Conservation (phyloP, 768 basidiomycete species). For the Naganishia onofrii region DNA sequence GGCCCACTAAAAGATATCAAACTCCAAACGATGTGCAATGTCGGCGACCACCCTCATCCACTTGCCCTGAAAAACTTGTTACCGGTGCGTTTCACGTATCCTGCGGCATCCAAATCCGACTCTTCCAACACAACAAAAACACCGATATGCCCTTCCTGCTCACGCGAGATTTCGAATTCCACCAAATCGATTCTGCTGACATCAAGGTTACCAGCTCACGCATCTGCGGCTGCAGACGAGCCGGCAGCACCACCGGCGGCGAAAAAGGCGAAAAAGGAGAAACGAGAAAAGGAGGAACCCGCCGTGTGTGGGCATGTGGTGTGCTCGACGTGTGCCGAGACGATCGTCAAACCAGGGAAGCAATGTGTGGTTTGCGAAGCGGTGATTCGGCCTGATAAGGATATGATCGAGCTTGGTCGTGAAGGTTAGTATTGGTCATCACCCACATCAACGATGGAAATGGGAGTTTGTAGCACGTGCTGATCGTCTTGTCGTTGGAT, state of each 20-base stretch:
- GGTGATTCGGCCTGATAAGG: constrained; percentile 60
- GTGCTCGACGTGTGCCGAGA: constrained; percentile 86
- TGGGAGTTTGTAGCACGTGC: background rate
- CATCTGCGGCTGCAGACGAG: constrained; percentile 1
- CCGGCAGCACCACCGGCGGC: constrained; percentile 12
- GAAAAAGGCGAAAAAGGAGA: constrained; percentile 44
- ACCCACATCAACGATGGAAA: background rate
- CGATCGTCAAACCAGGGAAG: constrained; percentile 70
- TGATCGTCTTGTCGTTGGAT: constrained; percentile 6
- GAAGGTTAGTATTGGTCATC: constrained; percentile 68
- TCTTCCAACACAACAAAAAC: constrained; percentile 33
- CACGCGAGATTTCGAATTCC: constrained; percentile 76
- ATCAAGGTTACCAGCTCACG: constrained; percentile 35
- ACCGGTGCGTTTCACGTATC: constrained; percentile 72
- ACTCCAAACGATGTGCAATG: constrained; percentile 82
- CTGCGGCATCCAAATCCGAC: constrained; percentile 34
- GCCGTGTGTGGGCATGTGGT: constrained; percentile 76
- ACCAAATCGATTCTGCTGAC: constrained; percentile 46
- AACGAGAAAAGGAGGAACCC: constrained; percentile 42
- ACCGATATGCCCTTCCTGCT: constrained; percentile 82
- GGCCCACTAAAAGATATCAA: constrained; percentile 74
- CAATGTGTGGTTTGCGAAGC: constrained; percentile 87
- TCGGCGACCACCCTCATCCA: constrained; percentile 72
- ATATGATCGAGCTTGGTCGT: constrained; percentile 77
- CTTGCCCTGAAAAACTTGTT: constrained; percentile 82